Base-by-base conservation (phyloP, 176 grass and related monocot species). In the Triticum monococcum region DNA sequence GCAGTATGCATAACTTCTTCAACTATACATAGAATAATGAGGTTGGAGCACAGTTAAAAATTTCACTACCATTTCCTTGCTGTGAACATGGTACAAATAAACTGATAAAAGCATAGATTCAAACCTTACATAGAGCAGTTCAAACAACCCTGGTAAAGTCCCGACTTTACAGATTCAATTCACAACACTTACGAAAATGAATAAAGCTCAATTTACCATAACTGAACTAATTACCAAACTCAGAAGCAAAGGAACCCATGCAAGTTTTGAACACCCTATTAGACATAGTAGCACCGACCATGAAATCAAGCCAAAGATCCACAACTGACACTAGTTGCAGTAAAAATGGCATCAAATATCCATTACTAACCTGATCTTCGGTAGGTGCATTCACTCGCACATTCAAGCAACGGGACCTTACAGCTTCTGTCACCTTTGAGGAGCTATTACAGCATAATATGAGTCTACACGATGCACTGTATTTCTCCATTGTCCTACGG, bases 391-490 rank as follows among this genome's bases (percentile, higher is more conserved):
- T 99, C 41, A 99, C 88, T 68, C 90, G 86, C 66, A 99, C 82
- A 16, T 96, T 96, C 77, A 99, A 88, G 88, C 97, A 99, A 36
- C 94, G 90, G 25, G 97, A 99, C 62, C 94, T 91, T 72, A 99
- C 94, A 83, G 97, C 94, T 73, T 99, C 97, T 20, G 94, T 96
- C 56, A 99, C 97, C 84, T 99, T 99, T 88, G 97, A 99, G 77
- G 97, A 99, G 89, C 92, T 96, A 59, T 96, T 99, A 87, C 94
- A 99, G 60, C 94, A 96, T 67, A 99, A 73, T 81, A 99, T 99
- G 81, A 99, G 68, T 57, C 97, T 91, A 74, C 97, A 99, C 4
- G 93, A 96, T 79, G 92, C 62, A 79, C 97, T 99, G 78, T 99
- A 99, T 71, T 99, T 99, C 77, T 99, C 97, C 97, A 96, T 99